These are phyloP conservation scores for Zasmidium angulare DNA, from an alignment of 2,329 filamentous ascomycete species.

Conservation along the genomic window DNA sequence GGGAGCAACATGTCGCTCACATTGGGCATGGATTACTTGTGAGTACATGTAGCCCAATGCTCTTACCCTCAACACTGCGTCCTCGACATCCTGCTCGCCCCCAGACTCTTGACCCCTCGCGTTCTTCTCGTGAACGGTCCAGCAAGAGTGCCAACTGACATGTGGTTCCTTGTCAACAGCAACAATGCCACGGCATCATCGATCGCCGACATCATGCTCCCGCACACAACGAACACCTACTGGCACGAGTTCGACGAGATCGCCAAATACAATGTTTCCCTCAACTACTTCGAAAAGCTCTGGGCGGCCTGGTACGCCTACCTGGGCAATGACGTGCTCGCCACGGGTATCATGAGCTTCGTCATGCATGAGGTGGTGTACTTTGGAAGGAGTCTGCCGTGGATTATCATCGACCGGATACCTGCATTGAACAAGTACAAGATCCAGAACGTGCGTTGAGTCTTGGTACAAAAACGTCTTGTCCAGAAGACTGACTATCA, in stretches of 20 bases:
- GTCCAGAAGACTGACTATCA: slow-evolving; percentile 21
- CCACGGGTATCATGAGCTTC: slow-evolving; percentile 97
- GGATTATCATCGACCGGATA: slow-evolving; percentile 87
- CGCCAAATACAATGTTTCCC: slow-evolving; percentile 73
- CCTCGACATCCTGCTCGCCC: no score
- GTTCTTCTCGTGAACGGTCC: background rate
- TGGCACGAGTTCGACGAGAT: slow-evolving; percentile 67
- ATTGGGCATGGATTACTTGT: slow-evolving; percentile 23
- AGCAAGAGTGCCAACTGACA: background rate
- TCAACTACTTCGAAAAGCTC: slow-evolving; percentile 82
- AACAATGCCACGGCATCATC: slow-evolving; percentile 35
- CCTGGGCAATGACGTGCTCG: slow-evolving; percentile 96
- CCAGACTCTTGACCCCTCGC: background rate
- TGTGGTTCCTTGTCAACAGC: slow-evolving; percentile 12
- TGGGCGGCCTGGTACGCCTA: slow-evolving; percentile 97
- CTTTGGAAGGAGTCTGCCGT: slow-evolving; percentile 87
- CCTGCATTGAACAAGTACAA: slow-evolving; percentile 91
- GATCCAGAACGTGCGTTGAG: slow-evolving; percentile 71
- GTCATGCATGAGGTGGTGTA: slow-evolving; percentile 91
- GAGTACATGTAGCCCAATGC: no score
- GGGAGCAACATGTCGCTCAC: slow-evolving; percentile 23
- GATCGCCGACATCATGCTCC: slow-evolving; percentile 37
- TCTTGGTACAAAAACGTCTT: background rate
- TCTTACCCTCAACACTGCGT: no score
- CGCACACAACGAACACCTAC: slow-evolving; percentile 55